Base-by-base conservation (phyloP, 306 rosid species). In the Lathyrus sativus region DNA sequence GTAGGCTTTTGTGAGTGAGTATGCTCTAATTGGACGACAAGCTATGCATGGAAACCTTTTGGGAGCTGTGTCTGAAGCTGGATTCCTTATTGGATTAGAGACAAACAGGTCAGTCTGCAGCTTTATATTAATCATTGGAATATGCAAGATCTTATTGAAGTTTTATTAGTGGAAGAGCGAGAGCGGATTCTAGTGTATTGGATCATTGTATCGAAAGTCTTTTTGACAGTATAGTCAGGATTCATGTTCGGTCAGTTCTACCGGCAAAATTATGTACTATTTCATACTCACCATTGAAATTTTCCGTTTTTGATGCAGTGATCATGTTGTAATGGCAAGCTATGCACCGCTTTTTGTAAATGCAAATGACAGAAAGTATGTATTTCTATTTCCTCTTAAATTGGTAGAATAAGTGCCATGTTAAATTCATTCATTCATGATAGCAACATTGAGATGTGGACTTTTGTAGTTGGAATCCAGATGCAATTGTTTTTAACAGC, bases 1-100 rank as follows among this genome's bases (percentile, higher is more conserved):
- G 6, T 79, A 92, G 98, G 98, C 96, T 65, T 92, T 92, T 78
- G 92, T 92, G 54, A 92, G 96, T 62, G 98, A 92, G 70, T 89
- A 92, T 83, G 98, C 96, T 31, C 85, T 92, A 61, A 74, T 72
- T 1, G 79, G 73, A 58, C 86, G 78, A 8, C 17, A 54, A n/a
- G 96, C 81, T 1, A 67, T 81, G 45, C 29, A 15, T 38, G 96
- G 96, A 82, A 84, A 87, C 77, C 82, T 92, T 70, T 69, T 87
- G 1, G 96, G 89, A 58, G 92, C 85, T 38, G 57, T 87, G 11
- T 90, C 83, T 9, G 98, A 92, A 82, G 98, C 96, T 38, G 96
- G 82, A 74, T 92, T 92, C 54, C 92, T 89, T 45, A 85, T 92
- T 56, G 96, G 98, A 49, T 63, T 92, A 31, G 98, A 92, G 73